Evolutionary conservation across 208 protist genomes (phyloP), one percentile per base, ranked within the genome.

Genomic region (Trypanosoma lewisi): DNA sequence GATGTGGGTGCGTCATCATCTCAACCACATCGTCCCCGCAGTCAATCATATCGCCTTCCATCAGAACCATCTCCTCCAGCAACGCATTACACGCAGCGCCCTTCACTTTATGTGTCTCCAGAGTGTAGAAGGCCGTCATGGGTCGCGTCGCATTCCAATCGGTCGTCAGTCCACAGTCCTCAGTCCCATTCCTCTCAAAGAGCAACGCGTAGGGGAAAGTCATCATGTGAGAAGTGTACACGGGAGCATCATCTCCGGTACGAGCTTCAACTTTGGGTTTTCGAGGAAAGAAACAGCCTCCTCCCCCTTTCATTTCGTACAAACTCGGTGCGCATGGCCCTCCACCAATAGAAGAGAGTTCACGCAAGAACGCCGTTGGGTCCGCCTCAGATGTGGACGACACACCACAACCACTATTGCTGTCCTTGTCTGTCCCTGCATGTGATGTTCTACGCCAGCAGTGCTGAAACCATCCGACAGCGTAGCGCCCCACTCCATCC

Each of bases 391-490:
- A 2, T 17, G 14, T 51, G 30, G 1, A 45, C 12, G n/a, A n/a
- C n/a, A n/a, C n/a, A n/a, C 27, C 2, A 27, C n/a, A 17, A 54
- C 14, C 8, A 21, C 30, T 31, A 3, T 49, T 21, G 11, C 9
- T 42, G 1, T 52, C 7, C 0, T 52, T 42, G 14, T 28, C 51
- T n/a, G 23, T 66, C 27, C 39, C 44, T 9, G 34, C 0, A 23
- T 17, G 31, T n/a, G 21, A 55, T 17, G 51, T 37, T 12, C 17
- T 37, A 19, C 54, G 67, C 67, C 67, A 73, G 27, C 31, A 55
- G 28, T 73, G 60, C 31, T 73, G 50, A 63, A 73, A 73, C 58
- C 67, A 67, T 19, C 59, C 59, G 21, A 67, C 52, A 23, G 52
- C 52, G 58, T 67, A 73, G 7, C 67, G 67, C 27, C 53, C 16